Percentiles rank a stretch among this genome's conserved stretches.
Conservation (phyloP, 257 asterid genomes). For the Rauvolfia tetraphylla region DNA sequence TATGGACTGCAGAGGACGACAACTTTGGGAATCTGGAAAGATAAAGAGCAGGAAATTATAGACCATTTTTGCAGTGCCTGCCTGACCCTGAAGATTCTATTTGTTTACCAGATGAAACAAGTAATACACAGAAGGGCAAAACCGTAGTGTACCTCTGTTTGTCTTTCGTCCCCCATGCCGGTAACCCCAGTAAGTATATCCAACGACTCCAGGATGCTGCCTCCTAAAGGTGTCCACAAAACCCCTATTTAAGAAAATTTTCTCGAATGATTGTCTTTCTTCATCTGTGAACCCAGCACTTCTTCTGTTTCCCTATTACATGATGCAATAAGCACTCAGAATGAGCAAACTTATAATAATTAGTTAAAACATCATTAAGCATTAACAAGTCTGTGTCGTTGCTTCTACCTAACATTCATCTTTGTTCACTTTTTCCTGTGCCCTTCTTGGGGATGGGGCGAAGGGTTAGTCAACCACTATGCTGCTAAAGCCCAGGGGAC, state of each 20-base stretch:
- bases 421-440: not conserved
- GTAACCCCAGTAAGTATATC: constrained; percentile 95
- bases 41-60: not conserved
- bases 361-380: not conserved
- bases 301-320: constrained; percentile 82
- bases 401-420: not conserved
- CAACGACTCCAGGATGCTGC: constrained; percentile 89
- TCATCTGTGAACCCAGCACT: constrained; percentile 94
- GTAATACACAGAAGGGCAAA: not conserved
- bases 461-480: not conserved
- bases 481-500: constrained; percentile 8
- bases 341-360: not conserved
- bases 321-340: constrained; percentile 14
- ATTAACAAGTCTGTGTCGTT: not conserved
- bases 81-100: not conserved
- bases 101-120: not conserved
- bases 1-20: not conserved
- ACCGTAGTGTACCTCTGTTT: constrained; percentile 54
- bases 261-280: constrained; percentile 76
- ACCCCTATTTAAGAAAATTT: constrained; percentile 69
- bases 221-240: constrained; percentile 90
- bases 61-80: not conserved
- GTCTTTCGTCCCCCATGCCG: constrained; percentile 82
- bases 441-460: not conserved
- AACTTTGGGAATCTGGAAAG: not conserved